These are phyloP conservation scores for Przewalskia tangutica DNA, from an alignment of 257 asterid species.

Conservation along the genomic window DNA sequence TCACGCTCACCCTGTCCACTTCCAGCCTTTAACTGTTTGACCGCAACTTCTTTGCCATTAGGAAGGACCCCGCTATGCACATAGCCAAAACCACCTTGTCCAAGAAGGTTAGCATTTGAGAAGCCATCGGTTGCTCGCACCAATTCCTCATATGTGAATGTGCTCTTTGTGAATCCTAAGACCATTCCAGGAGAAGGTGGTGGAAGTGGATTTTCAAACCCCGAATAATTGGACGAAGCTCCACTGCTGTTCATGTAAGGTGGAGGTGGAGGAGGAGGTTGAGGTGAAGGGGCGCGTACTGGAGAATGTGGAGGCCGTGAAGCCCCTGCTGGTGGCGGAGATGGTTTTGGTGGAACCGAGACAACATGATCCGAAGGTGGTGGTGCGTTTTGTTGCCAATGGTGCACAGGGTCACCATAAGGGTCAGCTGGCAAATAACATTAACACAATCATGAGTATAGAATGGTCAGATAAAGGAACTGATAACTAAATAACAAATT, in stretches of 20 bases:
- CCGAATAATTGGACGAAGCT: constrained; percentile 65
- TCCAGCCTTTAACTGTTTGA: constrained; percentile 74
- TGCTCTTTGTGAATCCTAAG: constrained; percentile 54
- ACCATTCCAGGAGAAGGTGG: constrained; percentile 56
- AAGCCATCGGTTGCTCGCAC: constrained; percentile 83
- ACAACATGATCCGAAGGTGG: constrained; percentile 36
- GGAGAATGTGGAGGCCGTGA: constrained; percentile 55
- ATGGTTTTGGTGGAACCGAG: constrained; percentile 39
- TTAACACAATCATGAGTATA: background rate
- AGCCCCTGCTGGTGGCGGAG: constrained; percentile 46
- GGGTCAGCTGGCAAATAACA: constrained; percentile 36
- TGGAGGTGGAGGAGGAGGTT: constrained; percentile 42
- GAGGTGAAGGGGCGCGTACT: constrained; percentile 25
- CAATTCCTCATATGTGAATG: constrained; percentile 69
- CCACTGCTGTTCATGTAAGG: constrained; percentile 54
- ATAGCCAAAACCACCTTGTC: constrained; percentile 93
- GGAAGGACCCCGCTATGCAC: constrained; percentile 83
- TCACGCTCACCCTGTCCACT: constrained; percentile 95
- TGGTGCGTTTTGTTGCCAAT: constrained; percentile 56
- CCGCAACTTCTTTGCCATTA: constrained; percentile 70
- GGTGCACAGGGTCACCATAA: constrained; percentile 42
- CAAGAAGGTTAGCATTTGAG: constrained; percentile 76
- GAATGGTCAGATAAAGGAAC: background rate
- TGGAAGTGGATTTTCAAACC: constrained; percentile 37
- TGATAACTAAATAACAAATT: background rate